These are phyloP conservation scores for Asclepias syriaca DNA, from an alignment of 257 asterid species.

Conservation along the genomic window DNA sequence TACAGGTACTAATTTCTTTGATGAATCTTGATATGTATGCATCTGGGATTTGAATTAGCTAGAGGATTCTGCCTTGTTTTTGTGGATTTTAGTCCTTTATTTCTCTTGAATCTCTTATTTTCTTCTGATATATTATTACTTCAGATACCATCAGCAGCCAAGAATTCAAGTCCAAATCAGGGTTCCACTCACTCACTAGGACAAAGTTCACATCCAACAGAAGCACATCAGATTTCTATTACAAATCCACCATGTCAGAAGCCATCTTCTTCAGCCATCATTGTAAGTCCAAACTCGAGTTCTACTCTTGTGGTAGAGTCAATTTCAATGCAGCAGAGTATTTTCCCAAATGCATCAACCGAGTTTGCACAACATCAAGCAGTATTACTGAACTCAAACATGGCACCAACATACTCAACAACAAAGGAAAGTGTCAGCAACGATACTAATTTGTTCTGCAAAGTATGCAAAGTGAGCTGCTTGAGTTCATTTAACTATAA, in stretches of 20 bases:
- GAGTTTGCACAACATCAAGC: constrained; percentile 5
- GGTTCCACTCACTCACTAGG: background rate
- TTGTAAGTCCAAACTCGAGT: background rate
- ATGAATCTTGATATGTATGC: background rate
- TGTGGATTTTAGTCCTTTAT: background rate
- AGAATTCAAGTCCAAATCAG: background rate
- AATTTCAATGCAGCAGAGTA: background rate
- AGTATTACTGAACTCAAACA: background rate
- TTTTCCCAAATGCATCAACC: constrained; percentile 1
- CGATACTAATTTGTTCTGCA: constrained; percentile 20
- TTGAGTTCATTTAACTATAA: constrained; percentile 21
- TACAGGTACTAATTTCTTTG: constrained; percentile 10
- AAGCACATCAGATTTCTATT: background rate
- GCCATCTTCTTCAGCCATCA: background rate
- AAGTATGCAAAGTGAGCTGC: constrained; percentile 42
- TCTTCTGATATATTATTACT: background rate
- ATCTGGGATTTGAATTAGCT: background rate
- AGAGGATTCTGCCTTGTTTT: background rate
- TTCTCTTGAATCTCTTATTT: background rate
- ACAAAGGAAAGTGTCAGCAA: constrained; percentile 19
- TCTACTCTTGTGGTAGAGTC: background rate
- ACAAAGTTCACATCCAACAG: background rate
- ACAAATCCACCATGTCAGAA: background rate
- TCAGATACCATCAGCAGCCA: constrained; percentile 23
- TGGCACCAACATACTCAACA: constrained; percentile 15